A percentile compares a stretch with the other conserved stretches of the same genome.
These are phyloP conservation scores for Trebouxia gelatinosa DNA, from an alignment of 163 green algal species.

Conservation along the genomic window DNA sequence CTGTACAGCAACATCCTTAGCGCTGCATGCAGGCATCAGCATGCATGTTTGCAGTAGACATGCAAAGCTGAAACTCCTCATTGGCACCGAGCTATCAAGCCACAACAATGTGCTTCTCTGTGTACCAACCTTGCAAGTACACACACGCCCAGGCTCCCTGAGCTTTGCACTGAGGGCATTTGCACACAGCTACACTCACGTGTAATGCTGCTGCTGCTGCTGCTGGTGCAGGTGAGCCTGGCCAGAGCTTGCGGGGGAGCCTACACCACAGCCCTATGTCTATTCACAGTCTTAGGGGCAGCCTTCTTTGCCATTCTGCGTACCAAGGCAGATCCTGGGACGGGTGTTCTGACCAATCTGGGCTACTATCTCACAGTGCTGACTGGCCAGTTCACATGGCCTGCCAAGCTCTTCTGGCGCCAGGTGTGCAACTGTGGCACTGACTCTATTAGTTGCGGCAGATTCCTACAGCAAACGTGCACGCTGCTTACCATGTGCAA, in stretches of 20 bases:
- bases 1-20: no score
- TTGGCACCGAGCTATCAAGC: not conserved
- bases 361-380: not conserved
- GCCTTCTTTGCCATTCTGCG: slow-evolving; percentile 23
- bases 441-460: no score
- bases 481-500: not conserved
- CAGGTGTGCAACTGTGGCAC: no score
- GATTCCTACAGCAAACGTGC: not conserved
- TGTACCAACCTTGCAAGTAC: not conserved
- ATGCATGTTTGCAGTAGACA: no score
- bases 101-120: not conserved
- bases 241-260: not conserved
- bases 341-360: not conserved
- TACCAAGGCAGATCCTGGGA: slow-evolving; percentile 8
- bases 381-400: not conserved
- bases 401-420: not conserved
- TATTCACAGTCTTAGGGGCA: not conserved
- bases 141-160: not conserved
- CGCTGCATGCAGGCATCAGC: no score
- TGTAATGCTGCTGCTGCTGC: not conserved
- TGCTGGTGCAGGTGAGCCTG: slow-evolving; percentile 19
- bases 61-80: not conserved
- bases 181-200: no score
- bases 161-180: no score
- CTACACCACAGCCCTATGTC: slow-evolving; percentile 10